These are phyloP conservation scores for Xylariaceae sp. DNA, from an alignment of 2,329 filamentous ascomycete genomes.

Conservation along the genomic window DNA sequence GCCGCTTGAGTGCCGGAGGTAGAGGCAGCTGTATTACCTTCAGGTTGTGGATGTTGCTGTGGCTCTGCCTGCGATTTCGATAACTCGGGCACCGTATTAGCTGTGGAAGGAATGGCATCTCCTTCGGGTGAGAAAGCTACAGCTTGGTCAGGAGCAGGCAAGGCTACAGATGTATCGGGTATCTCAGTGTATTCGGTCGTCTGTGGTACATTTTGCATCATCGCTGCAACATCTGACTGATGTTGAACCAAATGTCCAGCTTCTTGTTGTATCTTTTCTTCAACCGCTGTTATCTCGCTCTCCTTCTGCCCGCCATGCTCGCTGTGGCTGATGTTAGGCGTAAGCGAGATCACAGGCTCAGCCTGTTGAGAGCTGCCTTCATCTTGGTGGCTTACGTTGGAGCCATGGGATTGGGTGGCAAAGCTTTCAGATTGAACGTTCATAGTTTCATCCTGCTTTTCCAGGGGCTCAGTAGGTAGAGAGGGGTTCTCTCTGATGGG, in stretches of 20 bases:
- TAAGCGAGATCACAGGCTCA: background rate
- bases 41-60: slow-evolving; percentile 21
- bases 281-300: too few relatives aligned
- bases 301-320: too few relatives aligned
- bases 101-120: slow-evolving; percentile 2
- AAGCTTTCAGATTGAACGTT: background rate
- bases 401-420: background rate
- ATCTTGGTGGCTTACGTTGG: background rate
- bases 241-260: too few relatives aligned
- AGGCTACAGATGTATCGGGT: slow-evolving; percentile 14
- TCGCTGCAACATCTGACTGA: slow-evolving; percentile 3
- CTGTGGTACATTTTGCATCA: slow-evolving; percentile 37
- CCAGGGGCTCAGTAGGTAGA: background rate
- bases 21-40: slow-evolving; percentile 11
- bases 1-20: background rate
- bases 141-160: slow-evolving; percentile 12
- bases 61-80: slow-evolving; percentile 21
- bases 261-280: too few relatives aligned
- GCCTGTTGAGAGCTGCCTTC: background rate
- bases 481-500: slow-evolving; percentile 5
- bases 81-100: slow-evolving; percentile 22
- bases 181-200: slow-evolving; percentile 19
- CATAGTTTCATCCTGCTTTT: background rate
- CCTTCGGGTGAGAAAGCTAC: slow-evolving; percentile 12
- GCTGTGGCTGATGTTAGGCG: too few relatives aligned